A percentile compares a stretch with the other conserved stretches of the same genome.
Conservation (phyloP, 2,329 filamentous ascomycete species). For the Graphilbum sp. region DNA sequence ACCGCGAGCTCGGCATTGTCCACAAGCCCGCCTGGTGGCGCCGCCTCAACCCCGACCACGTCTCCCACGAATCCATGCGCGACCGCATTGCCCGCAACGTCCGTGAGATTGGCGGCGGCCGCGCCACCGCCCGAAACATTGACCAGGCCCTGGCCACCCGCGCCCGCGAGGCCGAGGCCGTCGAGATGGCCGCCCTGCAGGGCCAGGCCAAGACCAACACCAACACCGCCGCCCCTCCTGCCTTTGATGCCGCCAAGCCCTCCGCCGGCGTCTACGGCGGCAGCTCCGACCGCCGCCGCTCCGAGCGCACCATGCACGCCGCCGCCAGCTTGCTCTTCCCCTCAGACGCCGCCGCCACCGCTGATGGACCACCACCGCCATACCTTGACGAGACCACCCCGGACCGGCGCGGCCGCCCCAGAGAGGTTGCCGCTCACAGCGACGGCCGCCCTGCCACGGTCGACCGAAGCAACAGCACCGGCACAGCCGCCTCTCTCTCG, state of each 20-base stretch:
- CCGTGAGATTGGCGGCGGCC: conserved; percentile 33
- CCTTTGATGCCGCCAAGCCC: conserved; percentile 1
- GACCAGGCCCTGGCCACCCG: conserved; percentile 20
- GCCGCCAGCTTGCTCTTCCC: conserved; percentile 35
- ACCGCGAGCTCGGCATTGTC: conserved; percentile 44
- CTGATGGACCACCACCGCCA: too few relatives aligned
- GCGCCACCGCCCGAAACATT: conserved; percentile 24
- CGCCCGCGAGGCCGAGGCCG: conserved; percentile 8
- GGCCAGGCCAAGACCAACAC: conserved; percentile 3
- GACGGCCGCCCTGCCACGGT: conserved; percentile 14
- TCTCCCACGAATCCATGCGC: conserved; percentile 25
- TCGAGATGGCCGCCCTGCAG: conserved; percentile 17
- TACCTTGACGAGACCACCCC: too few relatives aligned
- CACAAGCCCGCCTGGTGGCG: conserved; percentile 53
- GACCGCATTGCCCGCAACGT: conserved; percentile 39
- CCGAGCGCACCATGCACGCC: conserved; percentile 25
- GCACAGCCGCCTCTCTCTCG: conserved; percentile 27
- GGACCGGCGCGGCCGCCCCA: conserved; percentile 12
- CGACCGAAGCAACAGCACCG: conserved; percentile 27
- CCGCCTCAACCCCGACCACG: conserved; percentile 27
- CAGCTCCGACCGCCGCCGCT: conserved; percentile 26
- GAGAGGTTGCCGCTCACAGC: not conserved
- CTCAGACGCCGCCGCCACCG: conserved; percentile 14
- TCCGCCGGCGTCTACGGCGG: conserved; percentile 19
- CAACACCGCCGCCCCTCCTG: conserved; percentile 13